Evolutionary conservation across 1,139 yeast genomes (phyloP), one percentile per base, ranked within the genome.

Genomic region (Saccharomyces uvarum): DNA sequence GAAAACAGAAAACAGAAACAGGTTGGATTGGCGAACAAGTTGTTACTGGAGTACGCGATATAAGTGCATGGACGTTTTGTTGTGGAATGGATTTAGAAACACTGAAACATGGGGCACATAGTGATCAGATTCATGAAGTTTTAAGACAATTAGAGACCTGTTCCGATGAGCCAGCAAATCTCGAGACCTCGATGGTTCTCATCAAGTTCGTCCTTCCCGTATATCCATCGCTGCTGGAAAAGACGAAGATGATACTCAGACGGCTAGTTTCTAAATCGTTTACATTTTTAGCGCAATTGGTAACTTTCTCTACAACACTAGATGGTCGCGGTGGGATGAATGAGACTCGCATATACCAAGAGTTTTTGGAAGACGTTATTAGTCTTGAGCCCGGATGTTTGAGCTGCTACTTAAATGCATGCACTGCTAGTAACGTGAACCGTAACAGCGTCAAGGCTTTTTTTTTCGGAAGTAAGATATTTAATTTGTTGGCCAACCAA

Each of bases 391-490:
- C 26, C 1, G 38, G 47, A 1, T 57, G 63, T 41, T 48, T 66
- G 4, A 24, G 26, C 14, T 59, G 55, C 38, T 61, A 60, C 19
- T 9, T 38, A 19, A 11, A 38, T 4, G n/a, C 44, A 38, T 19
- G 44, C 2, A 38, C 49, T 1, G 29, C 32, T 1, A 62, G 57
- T 14, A 59, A 53, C 44, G 28, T 60, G 1, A 67, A 68, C 44
- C 48, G 57, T 4, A 52, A 53, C 6, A 65, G 60, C 44, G 29
- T 71, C 1, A 67, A 61, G 33, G 54, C 73, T 0, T 47, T 68
- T 2, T 62, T 73, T 41, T 72, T 71, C 58, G 76, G 76, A 1
- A 72, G 75, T 55, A 72, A 63, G 55, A 51, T 73, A 1, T 70
- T 64, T 48, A 70, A 72, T 50, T 42, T 64, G 0, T 58, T 72